A percentile compares a stretch with the other conserved stretches of the same genome.
phyloP scores from a whole-genome alignment of 2,329 filamentous ascomycete species.

The Claviceps sp. region DNA sequence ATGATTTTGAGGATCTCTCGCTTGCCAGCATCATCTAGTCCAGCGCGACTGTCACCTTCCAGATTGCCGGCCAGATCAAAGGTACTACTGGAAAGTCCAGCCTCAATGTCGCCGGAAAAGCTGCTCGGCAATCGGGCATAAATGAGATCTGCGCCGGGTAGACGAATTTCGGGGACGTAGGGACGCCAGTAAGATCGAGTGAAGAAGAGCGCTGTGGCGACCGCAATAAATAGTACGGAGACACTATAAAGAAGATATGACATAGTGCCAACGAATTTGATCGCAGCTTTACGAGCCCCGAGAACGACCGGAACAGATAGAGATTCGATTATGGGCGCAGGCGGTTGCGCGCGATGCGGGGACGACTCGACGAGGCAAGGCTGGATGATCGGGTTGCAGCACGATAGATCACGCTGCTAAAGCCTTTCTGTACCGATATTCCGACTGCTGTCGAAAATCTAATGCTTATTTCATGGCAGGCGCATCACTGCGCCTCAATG shows the following conservation, averaged over 20 bases:
- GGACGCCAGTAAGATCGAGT: conserved; percentile 68
- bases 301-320: background rate
- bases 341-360: background rate
- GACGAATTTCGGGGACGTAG: conserved; percentile 45
- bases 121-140: conserved; percentile 66
- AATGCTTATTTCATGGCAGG: conserved; percentile 6
- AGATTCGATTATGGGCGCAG: background rate
- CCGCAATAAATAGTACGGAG: conserved; percentile 55
- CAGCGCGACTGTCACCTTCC: conserved; percentile 64
- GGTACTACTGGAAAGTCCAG: conserved; percentile 66
- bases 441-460: background rate
- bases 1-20: conserved; percentile 77
- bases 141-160: conserved; percentile 45
- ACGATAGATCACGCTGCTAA: background rate
- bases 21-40: conserved; percentile 71
- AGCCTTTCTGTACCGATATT: background rate
- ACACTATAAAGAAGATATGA: conserved; percentile 68
- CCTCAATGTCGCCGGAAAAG: conserved; percentile 77
- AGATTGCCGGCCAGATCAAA: conserved; percentile 80
- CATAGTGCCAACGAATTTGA: conserved; percentile 36
- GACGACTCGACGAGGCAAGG: background rate
- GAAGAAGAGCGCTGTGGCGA: conserved; percentile 65
- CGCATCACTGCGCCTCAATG: background rate
- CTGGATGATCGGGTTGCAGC: background rate
- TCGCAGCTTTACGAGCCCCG: background rate